These are phyloP conservation scores for Helotiales sp. DNA, from an alignment of 2,329 filamentous ascomycete genomes.

Conservation along the genomic window DNA sequence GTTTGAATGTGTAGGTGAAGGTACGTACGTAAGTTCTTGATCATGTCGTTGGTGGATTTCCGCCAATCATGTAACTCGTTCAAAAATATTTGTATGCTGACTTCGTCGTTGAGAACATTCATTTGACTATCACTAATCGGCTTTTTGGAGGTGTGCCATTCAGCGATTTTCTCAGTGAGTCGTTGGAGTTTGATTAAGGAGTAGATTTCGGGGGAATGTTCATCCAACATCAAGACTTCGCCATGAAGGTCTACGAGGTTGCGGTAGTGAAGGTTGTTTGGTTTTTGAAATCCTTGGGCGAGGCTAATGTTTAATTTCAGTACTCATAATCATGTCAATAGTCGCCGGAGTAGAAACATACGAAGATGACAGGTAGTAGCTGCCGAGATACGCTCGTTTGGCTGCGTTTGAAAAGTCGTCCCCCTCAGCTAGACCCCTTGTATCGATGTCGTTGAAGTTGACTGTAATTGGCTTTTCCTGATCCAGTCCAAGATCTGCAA, in stretches of 20 bases:
- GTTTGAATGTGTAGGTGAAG: neutral
- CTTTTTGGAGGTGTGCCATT: conserved; percentile 8
- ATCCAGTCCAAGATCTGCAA: conserved; percentile 35
- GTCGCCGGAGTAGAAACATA: conserved; percentile 14
- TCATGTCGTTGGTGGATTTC: conserved; percentile 11
- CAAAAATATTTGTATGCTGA: conserved; percentile 28
- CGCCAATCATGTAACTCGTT: conserved; percentile 29
- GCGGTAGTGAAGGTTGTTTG: conserved; percentile 27
- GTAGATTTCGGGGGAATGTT: conserved; percentile 13
- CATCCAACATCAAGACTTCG: conserved; percentile 16
- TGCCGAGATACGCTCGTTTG: conserved; percentile 31
- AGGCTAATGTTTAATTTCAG: neutral
- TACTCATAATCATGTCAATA: neutral
- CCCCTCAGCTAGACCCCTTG: conserved; percentile 21
- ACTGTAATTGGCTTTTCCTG: conserved; percentile 22
- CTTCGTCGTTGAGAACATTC: conserved; percentile 23
- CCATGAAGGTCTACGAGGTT: conserved; percentile 24
- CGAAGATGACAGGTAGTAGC: conserved; percentile 34
- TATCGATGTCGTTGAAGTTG: conserved; percentile 22
- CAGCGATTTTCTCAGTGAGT: conserved; percentile 20
- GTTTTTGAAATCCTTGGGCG: conserved; percentile 26
- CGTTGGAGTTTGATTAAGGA: conserved; percentile 26
- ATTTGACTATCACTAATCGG: conserved; percentile 12
- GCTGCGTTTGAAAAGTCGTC: conserved; percentile 27
- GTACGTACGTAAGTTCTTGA: conserved; percentile 23